Evolutionary conservation across 2,329 filamentous ascomycete species (phyloP), one percentile per base, ranked within the genome.

Genomic region (Daldinia eschscholtzii): DNA sequence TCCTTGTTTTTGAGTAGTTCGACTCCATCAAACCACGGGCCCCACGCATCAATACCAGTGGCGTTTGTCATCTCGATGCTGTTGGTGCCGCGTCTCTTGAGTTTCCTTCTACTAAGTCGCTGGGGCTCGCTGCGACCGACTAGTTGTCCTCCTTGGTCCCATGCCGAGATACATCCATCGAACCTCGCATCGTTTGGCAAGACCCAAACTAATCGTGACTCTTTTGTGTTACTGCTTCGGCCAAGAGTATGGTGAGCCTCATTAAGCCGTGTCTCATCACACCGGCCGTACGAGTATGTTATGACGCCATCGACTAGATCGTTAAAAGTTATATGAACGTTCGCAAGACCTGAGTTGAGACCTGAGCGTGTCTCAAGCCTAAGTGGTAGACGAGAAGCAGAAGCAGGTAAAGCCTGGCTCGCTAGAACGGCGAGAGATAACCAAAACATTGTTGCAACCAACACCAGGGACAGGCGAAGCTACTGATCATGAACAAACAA

Each of bases 21-120:
- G 18, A 91, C 89, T 13, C 88, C 89, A 74, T 91, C 87, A 67
- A 91, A 91, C 89, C 89, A 91, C 0, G 88, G 86, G 0, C 89
- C 88, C 74, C 77, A 77, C 2, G 77, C 73, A 60, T 85, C 81
- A 66, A 85, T 81, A 3, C 83, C 83, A 20, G 81, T 87, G 2
- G 81, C 80, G 57, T 87, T 84, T 61, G 83, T 83, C 80, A 90
- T 85, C 18, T 82, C 66, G 39, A 85, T 81, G 50, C 75, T 74
- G 50, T 72, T 70, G 35, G 71, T 53, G 46, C 71, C 70, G 2
- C 74, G 67, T 44, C 76, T 76, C 71, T 72, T 70, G 9, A 76
- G 63, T 18, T 70, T 72, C 66, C 77, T 75, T 60, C 68, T 76
- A 41, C 68, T 75, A 35, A 72, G 70, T 10, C 71, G 67, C 70